Evolutionary conservation across 2,329 filamentous ascomycete species (phyloP).

Genomic region (Aspergillus viridinutans): DNA sequence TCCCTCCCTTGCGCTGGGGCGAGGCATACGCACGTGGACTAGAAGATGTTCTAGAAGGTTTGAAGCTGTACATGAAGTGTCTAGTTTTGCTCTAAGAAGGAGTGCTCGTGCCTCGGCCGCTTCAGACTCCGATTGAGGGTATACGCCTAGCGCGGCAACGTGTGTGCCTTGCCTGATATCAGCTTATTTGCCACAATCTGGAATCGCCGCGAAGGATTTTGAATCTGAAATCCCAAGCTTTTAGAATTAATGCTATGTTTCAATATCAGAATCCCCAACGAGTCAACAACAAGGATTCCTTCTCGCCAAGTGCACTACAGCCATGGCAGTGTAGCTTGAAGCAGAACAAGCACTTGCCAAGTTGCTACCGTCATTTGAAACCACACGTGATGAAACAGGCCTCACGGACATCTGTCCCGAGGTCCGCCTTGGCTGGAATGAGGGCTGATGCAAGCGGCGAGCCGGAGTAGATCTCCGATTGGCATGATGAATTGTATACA

Average conservation of each 20-base stretch:
- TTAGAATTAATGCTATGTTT: not conserved
- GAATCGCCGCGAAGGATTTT: not conserved
- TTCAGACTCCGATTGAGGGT: not conserved
- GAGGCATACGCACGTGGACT: not conserved
- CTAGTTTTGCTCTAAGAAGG: no score
- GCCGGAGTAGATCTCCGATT: not conserved
- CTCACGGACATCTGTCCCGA: not conserved
- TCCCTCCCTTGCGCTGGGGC: not conserved
- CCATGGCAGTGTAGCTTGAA: not conserved
- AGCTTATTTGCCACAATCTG: not conserved
- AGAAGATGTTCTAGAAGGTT: not conserved
- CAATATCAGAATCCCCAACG: not conserved
- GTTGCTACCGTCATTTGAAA: not conserved
- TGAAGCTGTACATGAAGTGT: not conserved
- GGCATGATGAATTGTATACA: not conserved
- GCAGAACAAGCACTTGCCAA: not conserved
- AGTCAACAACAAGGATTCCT: no score
- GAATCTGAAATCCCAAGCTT: not conserved
- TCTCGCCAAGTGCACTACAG: not conserved
- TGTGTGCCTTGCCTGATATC: not conserved
- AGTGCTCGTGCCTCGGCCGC: not conserved
- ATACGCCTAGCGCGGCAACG: no score
- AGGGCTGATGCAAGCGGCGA: not conserved
- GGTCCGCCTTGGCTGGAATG: not conserved
- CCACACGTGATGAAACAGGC: no score